Conservation (phyloP, 2,329 filamentous ascomycete genomes). For the Ophiostoma novo-ulmi region DNA sequence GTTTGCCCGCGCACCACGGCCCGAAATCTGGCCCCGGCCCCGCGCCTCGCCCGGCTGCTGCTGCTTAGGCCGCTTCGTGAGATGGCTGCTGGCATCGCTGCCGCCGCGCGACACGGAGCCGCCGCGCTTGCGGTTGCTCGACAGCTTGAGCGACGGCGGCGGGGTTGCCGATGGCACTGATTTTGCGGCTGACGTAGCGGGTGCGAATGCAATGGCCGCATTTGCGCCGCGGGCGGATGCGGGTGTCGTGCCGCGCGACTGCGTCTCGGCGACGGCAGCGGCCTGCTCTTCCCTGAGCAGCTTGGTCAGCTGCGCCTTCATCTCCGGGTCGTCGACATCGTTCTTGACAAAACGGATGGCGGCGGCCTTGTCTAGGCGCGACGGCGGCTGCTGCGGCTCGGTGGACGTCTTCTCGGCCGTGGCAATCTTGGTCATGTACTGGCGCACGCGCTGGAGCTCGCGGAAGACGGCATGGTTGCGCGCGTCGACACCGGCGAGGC, state of each 20-base stretch:
- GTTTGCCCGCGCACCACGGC: constrained; percentile 20
- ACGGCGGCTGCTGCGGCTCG: constrained; percentile 34
- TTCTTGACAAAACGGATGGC: constrained; percentile 77
- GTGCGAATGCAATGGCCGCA: constrained; percentile 10
- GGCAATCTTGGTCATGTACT: constrained; percentile 92
- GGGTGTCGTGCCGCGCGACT: constrained; percentile 4
- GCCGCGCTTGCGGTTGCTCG: constrained; percentile 18
- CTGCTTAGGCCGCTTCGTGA: constrained; percentile 25
- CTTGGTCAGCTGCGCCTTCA: constrained; percentile 52
- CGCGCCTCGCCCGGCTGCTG: not conserved
- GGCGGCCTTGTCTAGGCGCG: constrained; percentile 66
- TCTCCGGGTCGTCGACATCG: constrained; percentile 56
- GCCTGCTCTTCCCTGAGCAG: constrained; percentile 46
- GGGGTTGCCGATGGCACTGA: not conserved
- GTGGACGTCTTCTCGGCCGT: constrained; percentile 53
- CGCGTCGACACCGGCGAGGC: constrained; percentile 73
- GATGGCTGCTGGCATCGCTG: constrained; percentile 6
- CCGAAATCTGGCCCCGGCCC: constrained; percentile 17
- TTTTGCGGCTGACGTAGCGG: not conserved
- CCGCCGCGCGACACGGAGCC: not conserved
- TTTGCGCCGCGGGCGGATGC: not conserved
- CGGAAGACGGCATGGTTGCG: constrained; percentile 78
- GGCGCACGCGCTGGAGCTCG: constrained; percentile 79
- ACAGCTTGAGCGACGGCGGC: constrained; percentile 1
- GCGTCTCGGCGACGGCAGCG: constrained; percentile 23